Percentiles rank a stretch among this genome's conserved stretches.
phyloP scores from a whole-genome alignment of 768 basidiomycete species.

The Auricularia sp. region DNA sequence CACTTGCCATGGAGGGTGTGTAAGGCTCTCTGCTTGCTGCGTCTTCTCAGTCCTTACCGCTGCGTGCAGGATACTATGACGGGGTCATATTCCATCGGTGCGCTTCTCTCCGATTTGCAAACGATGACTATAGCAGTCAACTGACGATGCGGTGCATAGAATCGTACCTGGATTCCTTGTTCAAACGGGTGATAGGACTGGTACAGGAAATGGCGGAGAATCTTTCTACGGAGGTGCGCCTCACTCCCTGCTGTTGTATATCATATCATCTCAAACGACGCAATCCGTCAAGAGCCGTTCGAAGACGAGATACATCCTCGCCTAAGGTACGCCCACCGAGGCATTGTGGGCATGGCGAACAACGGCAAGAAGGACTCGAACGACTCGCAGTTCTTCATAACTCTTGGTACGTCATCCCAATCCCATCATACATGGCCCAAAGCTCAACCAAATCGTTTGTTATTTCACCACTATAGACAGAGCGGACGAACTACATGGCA shows the following conservation, averaged over 20 bases:
- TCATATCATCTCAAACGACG: neutral
- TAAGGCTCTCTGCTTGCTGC: neutral
- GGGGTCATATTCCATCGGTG: constrained; percentile 90
- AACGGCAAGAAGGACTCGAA: constrained; percentile 80
- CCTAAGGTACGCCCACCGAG: constrained; percentile 79
- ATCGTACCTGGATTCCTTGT: constrained; percentile 89
- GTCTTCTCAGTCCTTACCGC: neutral
- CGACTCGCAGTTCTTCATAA: constrained; percentile 92
- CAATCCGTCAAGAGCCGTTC: constrained; percentile 58
- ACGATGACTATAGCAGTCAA: too few species aligned
- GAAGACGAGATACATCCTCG: constrained; percentile 95
- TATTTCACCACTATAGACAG: constrained; percentile 40
- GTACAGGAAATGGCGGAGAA: constrained; percentile 86
- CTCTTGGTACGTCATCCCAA: constrained; percentile 48
- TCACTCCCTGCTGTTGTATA: too few species aligned
- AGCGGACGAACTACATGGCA: constrained; percentile 87
- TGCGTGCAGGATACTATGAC: constrained; percentile 78
- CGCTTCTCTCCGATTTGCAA: too few species aligned
- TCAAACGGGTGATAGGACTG: constrained; percentile 89
- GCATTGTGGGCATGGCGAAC: constrained; percentile 91
- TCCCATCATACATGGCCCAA: too few species aligned
- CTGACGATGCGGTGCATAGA: too few species aligned
- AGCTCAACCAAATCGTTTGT: too few species aligned
- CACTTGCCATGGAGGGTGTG: constrained; percentile 79
- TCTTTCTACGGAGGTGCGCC: constrained; percentile 81